Percentiles rank a stretch among this genome's conserved stretches.
Evolutionary conservation across 805 yeast genomes (phyloP).

Genomic region (Metschnikowia santaceciliae): DNA sequence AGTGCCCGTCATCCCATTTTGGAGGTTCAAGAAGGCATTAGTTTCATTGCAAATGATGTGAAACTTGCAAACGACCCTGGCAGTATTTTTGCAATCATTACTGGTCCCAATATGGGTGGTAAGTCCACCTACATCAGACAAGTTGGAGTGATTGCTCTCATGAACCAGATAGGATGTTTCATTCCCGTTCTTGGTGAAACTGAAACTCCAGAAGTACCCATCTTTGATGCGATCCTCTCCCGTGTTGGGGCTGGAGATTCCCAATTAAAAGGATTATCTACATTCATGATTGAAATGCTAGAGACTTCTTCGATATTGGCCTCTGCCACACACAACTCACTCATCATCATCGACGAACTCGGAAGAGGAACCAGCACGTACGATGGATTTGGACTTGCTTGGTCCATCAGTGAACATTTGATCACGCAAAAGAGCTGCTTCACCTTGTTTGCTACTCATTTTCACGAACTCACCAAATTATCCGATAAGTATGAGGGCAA

Average conservation of each 20-base stretch:
- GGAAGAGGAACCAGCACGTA: conserved; percentile 89
- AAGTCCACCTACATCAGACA: conserved; percentile 91
- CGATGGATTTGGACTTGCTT: conserved; percentile 97
- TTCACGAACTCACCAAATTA: conserved; percentile 88
- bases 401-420: conserved; percentile 90
- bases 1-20: conserved; percentile 94
- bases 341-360: conserved; percentile 88
- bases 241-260: conserved; percentile 99
- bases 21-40: conserved; percentile 85
- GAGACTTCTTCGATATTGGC: conserved; percentile 87
- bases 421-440: conserved; percentile 69
- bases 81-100: conserved; percentile 74
- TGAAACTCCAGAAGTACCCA: conserved; percentile 60
- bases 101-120: conserved; percentile 98
- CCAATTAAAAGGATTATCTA: conserved; percentile 93
- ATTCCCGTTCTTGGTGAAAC: conserved; percentile 62
- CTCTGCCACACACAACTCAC: conserved; percentile 71
- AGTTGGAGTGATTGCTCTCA: conserved; percentile 76
- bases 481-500: conserved; percentile 52
- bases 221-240: conserved; percentile 89
- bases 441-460: conserved; percentile 93
- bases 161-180: conserved; percentile 89
- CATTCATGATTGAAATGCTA: conserved; percentile 95
- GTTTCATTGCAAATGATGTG: conserved; percentile 93
- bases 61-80: conserved; percentile 43